These are phyloP conservation scores for Canariomyces notabilis DNA, from an alignment of 2,329 filamentous ascomycete species.

Conservation along the genomic window DNA sequence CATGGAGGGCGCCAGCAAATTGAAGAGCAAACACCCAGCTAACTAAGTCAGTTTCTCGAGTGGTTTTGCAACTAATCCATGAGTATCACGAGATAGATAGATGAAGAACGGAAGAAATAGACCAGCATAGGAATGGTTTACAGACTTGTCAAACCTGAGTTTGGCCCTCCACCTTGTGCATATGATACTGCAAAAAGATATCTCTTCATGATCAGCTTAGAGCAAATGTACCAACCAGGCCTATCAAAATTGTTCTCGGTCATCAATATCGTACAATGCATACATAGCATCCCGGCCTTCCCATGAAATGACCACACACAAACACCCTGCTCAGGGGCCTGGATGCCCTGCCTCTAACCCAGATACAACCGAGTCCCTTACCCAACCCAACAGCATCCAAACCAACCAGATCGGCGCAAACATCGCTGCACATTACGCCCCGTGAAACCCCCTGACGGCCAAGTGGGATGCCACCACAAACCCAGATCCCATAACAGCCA, in stretches of 20 bases:
- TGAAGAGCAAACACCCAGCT: slow-evolving; percentile 37
- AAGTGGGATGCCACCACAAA: too few species aligned
- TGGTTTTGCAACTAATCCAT: neutral
- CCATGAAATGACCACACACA: too few species aligned
- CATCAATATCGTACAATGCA: neutral
- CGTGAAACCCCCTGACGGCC: too few species aligned
- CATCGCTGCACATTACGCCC: too few species aligned
- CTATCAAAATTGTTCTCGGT: neutral
- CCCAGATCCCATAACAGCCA: too few species aligned
- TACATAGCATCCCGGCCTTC: neutral
- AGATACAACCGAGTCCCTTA: neutral
- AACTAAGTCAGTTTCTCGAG: slow-evolving; percentile 3
- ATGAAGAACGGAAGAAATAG: slow-evolving; percentile 5
- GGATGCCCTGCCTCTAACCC: too few species aligned
- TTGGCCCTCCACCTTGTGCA: neutral
- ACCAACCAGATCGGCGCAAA: too few species aligned
- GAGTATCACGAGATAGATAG: neutral
- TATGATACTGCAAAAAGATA: too few species aligned
- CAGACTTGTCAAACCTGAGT: neutral
- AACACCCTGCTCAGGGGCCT: neutral
- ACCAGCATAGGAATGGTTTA: neutral
- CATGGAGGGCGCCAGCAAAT: slow-evolving; percentile 51
- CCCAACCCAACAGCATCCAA: neutral
- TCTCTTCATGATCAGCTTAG: too few species aligned
- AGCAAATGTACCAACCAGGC: neutral